Evolutionary conservation across 1,139 yeast species (phyloP).

Genomic region (Blastobotrys proliferans): DNA sequence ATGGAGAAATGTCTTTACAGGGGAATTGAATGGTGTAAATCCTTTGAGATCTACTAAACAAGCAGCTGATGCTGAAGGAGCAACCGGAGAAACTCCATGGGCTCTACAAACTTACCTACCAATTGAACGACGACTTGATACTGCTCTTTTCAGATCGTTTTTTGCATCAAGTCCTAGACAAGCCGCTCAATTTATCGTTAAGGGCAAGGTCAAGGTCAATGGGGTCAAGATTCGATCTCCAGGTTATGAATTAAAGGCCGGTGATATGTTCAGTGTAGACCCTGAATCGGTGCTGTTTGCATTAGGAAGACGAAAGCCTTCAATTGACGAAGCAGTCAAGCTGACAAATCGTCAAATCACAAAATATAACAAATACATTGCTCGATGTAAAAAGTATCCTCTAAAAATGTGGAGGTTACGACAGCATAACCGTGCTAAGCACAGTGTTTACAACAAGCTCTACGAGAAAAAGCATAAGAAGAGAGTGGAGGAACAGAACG

Average conservation of each 20-base stretch:
- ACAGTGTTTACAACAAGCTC: constrained; percentile 29
- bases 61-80: constrained; percentile 20
- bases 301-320: constrained; percentile 79
- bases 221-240: constrained; percentile 77
- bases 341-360: constrained; percentile 67
- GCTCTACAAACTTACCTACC: constrained; percentile 85
- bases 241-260: constrained; percentile 70
- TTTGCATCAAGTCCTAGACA: constrained; percentile 93
- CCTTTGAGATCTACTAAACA: constrained; percentile 40
- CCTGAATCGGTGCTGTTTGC: constrained; percentile 87
- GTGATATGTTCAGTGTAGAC: constrained; percentile 80
- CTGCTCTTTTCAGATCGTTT: constrained; percentile 85
- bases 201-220: constrained; percentile 82
- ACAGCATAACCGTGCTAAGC: constrained; percentile 37
- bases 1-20: constrained; percentile 68
- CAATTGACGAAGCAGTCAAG: constrained; percentile 59
- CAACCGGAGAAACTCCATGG: constrained; percentile 53
- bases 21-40: constrained; percentile 78
- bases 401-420: constrained; percentile 54
- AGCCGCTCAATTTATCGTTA: constrained; percentile 81
- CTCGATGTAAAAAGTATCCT: constrained; percentile 55
- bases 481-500: constrained; percentile 27
- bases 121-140: constrained; percentile 82
- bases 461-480: constrained; percentile 17
- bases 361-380: constrained; percentile 71